These are phyloP conservation scores for Blastocystis sp. DNA, from an alignment of 352 stramenopile species.

Conservation along the genomic window DNA sequence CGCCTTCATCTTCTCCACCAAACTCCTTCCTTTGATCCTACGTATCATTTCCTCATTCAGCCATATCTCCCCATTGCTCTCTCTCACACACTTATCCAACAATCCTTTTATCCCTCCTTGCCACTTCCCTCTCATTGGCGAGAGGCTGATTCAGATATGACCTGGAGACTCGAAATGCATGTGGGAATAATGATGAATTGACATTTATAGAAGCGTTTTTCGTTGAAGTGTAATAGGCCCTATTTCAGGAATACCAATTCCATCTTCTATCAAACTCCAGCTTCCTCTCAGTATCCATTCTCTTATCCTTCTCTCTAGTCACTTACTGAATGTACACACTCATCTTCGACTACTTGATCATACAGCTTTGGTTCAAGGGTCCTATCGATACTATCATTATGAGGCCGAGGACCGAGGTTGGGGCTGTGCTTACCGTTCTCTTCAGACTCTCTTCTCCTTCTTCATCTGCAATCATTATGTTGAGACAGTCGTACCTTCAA, in stretches of 20 bases:
- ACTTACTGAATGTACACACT: background rate
- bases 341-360: constrained; percentile 43
- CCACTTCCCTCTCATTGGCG: background rate
- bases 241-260: constrained; percentile 21
- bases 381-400: constrained; percentile 80
- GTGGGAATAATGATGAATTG: background rate
- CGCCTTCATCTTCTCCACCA: background rate
- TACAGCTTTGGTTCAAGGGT: constrained; percentile 69
- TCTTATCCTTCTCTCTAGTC: background rate
- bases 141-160: background rate
- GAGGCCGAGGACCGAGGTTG: constrained; percentile 78
- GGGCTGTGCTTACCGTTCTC: constrained; percentile 77
- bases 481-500: constrained; percentile 66
- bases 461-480: constrained; percentile 68
- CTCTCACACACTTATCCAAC: background rate
- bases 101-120: background rate
- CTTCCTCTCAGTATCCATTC: background rate
- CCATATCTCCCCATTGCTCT: background rate
- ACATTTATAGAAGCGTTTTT: background rate
- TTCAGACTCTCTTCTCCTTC: constrained; percentile 78
- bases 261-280: background rate
- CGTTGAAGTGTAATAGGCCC: background rate
- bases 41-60: background rate
- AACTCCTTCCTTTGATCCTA: background rate
- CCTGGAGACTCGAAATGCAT: background rate